phyloP scores from a whole-genome alignment of 176 grass and related monocot species.

The Oryza glumipatula region DNA sequence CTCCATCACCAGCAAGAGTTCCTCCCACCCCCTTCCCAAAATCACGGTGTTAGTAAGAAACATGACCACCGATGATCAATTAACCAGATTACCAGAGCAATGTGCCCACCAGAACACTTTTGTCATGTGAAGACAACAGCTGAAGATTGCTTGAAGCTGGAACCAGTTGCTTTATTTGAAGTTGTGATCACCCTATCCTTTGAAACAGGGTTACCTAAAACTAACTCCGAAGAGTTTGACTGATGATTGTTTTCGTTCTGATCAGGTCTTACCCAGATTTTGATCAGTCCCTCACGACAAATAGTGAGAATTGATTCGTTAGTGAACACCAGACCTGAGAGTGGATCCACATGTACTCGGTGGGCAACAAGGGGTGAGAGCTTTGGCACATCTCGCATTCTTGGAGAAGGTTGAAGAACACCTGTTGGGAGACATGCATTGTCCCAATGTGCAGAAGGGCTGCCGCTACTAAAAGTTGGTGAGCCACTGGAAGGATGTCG shows the following conservation, averaged over 20 bases:
- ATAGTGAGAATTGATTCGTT: conserved; percentile 76
- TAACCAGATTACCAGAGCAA: not conserved
- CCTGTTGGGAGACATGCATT: conserved; percentile 63
- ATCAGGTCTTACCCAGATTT: conserved; percentile 77
- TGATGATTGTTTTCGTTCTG: conserved; percentile 54
- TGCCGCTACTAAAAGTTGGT: conserved; percentile 74
- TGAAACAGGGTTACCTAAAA: conserved; percentile 33
- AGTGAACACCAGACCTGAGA: conserved; percentile 80
- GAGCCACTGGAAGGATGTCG: conserved; percentile 72
- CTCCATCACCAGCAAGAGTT: conserved; percentile 23
- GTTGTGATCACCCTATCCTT: conserved; percentile 59
- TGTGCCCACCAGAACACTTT: conserved; percentile 45
- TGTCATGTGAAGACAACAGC: conserved; percentile 64
- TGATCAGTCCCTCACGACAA: conserved; percentile 82
- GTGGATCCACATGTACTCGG: conserved; percentile 71
- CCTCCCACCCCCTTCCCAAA: conserved; percentile 3
- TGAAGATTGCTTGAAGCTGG: conserved; percentile 73
- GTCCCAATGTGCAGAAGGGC: conserved; percentile 86
- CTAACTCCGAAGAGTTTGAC: conserved; percentile 60
- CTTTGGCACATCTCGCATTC: conserved; percentile 85
- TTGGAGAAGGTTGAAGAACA: conserved; percentile 79
- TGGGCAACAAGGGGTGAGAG: conserved; percentile 85
- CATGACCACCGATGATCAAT: conserved; percentile 22
- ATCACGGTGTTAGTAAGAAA: conserved; percentile 48
- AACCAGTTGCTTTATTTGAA: conserved; percentile 50